Percentiles rank a stretch among this genome's conserved stretches.
phyloP scores from a whole-genome alignment of 2,329 filamentous ascomycete species.

The Harringtonia aguacate region DNA sequence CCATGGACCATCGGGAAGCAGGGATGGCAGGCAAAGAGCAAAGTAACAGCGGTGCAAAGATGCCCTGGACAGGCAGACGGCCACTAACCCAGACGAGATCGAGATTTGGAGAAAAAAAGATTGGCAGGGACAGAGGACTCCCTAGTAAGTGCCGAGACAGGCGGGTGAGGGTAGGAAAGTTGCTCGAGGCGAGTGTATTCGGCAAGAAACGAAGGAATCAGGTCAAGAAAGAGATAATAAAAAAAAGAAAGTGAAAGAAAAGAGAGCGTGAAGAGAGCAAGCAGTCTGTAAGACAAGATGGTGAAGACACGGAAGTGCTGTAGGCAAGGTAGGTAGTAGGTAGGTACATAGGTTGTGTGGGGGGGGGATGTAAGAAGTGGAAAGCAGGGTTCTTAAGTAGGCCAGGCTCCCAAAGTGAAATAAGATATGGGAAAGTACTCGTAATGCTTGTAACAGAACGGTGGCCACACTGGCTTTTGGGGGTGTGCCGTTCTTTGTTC shows the following conservation, averaged over 20 bases:
- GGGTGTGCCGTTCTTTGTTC: slow-evolving; percentile 1
- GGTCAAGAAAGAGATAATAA: neutral
- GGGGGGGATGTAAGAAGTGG: slow-evolving; percentile 7
- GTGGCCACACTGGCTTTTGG: neutral
- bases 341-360: slow-evolving; percentile 5
- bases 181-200: too few relatives aligned
- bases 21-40: slow-evolving; percentile 5
- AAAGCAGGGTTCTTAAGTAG: slow-evolving; percentile 16
- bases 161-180: too few relatives aligned
- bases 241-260: neutral
- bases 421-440: slow-evolving; percentile 7
- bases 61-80: neutral
- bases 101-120: neutral
- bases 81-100: slow-evolving; percentile 2
- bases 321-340: too few relatives aligned
- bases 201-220: neutral
- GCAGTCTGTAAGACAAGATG: slow-evolving; percentile 1
- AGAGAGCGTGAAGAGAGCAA: neutral
- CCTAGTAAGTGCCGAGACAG: neutral
- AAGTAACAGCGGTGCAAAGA: slow-evolving; percentile 5
- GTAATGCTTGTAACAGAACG: neutral
- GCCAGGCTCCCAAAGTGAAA: slow-evolving; percentile 16
- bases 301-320: neutral
- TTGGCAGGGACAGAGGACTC: neutral
- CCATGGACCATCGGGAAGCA: neutral